Evolutionary conservation across 2,329 filamentous ascomycete genomes (phyloP).

Genomic region (Esteya vermicola): DNA sequence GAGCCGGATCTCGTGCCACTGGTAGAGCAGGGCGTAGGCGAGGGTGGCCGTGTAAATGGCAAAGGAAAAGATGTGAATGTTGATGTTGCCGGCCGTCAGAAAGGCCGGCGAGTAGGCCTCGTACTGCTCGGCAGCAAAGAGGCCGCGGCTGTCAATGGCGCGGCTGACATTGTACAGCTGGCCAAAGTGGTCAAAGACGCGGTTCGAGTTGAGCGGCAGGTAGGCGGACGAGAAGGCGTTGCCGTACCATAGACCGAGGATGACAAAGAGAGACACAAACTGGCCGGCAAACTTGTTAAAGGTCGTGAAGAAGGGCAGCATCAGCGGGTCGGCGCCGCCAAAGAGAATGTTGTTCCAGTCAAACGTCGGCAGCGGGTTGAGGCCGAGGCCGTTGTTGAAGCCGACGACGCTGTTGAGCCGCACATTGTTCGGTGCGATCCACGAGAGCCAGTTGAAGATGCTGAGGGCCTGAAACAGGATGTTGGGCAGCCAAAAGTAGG

Average conservation of each 20-base stretch:
- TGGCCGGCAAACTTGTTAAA: conserved; percentile 46
- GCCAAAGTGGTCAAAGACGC: conserved; percentile 35
- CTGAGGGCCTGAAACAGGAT: conserved; percentile 31
- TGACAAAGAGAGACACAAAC: conserved; percentile 28
- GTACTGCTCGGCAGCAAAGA: conserved; percentile 33
- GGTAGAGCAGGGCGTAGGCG: conserved; percentile 29
- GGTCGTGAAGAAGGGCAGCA: conserved; percentile 41
- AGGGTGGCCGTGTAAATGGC: conserved; percentile 37
- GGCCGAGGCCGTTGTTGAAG: conserved; percentile 18
- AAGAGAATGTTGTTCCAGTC: conserved; percentile 23
- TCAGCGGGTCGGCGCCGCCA: conserved; percentile 16
- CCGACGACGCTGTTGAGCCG: conserved; percentile 18
- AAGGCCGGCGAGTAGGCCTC: conserved; percentile 36
- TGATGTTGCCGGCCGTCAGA: conserved; percentile 31
- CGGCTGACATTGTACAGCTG: conserved; percentile 30
- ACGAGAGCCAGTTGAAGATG: conserved; percentile 37
- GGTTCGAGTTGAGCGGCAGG: conserved; percentile 36
- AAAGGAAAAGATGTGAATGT: conserved; percentile 41
- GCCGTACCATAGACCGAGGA: conserved; percentile 43
- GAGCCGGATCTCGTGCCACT: no score
- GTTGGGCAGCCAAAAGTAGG: conserved; percentile 37
- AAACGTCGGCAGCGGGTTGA: conserved; percentile 23
- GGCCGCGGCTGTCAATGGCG: conserved; percentile 23
- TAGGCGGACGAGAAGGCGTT: conserved; percentile 41
- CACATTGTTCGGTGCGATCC: conserved; percentile 30